Conservation (phyloP, 2,329 filamentous ascomycete genomes). For the Fusarium equiseti region DNA sequence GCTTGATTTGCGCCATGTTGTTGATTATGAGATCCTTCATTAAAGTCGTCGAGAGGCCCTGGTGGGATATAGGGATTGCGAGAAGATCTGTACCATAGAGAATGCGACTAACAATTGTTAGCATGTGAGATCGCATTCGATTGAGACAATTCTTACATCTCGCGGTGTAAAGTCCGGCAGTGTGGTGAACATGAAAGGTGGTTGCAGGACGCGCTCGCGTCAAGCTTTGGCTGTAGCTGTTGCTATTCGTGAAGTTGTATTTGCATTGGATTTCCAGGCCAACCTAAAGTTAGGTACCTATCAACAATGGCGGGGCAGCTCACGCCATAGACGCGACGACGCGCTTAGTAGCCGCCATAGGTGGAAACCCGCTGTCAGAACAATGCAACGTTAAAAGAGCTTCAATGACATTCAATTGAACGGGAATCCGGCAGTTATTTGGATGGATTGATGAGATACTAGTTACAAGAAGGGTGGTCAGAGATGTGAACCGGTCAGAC, state of each 20-base stretch:
- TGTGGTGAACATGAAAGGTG: slow-evolving; percentile 67
- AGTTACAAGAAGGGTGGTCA: slow-evolving; percentile 11
- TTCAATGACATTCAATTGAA: background rate
- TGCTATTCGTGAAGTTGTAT: slow-evolving; percentile 32
- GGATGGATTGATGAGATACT: slow-evolving; percentile 1
- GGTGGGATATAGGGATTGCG: slow-evolving; percentile 60
- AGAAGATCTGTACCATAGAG: slow-evolving; percentile 78
- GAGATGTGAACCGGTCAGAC: background rate
- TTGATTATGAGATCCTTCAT: slow-evolving; percentile 46
- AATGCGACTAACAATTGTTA: slow-evolving; percentile 69
- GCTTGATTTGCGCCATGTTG: slow-evolving; percentile 50
- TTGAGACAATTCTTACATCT: slow-evolving; percentile 66
- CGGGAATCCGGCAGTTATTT: background rate
- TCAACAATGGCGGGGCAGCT: slow-evolving; percentile 35
- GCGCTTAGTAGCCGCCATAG: slow-evolving; percentile 45
- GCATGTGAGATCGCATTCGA: background rate
- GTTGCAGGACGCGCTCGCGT: slow-evolving; percentile 32
- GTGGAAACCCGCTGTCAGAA: slow-evolving; percentile 14
- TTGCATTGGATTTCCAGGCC: slow-evolving; percentile 29
- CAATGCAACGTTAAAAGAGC: slow-evolving; percentile 25
- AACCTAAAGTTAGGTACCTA: slow-evolving; percentile 15
- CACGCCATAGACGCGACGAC: slow-evolving; percentile 33
- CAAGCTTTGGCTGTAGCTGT: slow-evolving; percentile 27
- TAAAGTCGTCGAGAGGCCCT: slow-evolving; percentile 51
- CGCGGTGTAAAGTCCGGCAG: slow-evolving; percentile 76